A percentile compares a stretch with the other conserved stretches of the same genome.
These are phyloP conservation scores for Fragosphaeria purpurea DNA, from an alignment of 2,329 filamentous ascomycete species.

Conservation along the genomic window DNA sequence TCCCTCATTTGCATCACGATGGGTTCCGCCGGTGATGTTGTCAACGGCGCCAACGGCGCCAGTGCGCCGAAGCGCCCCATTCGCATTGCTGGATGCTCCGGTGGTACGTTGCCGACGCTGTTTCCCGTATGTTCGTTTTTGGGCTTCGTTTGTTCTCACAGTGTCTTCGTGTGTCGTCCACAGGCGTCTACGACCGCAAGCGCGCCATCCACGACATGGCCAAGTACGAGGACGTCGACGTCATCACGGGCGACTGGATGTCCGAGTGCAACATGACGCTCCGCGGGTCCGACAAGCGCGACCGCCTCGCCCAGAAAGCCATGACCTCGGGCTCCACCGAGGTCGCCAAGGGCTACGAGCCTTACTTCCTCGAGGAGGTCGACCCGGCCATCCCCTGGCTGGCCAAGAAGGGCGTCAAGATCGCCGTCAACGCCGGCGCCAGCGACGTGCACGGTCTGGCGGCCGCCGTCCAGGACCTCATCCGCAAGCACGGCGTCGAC, in stretches of 20 bases:
- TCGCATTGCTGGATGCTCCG: slow-evolving; percentile 20
- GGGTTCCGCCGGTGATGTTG: slow-evolving; percentile 7
- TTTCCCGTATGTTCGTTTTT: neutral
- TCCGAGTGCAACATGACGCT: slow-evolving; percentile 21
- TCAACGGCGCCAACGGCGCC: slow-evolving; percentile 5
- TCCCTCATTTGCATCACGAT: neutral
- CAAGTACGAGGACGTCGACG: slow-evolving; percentile 21
- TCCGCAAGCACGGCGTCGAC: slow-evolving; percentile 4
- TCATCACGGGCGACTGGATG: slow-evolving; percentile 24
- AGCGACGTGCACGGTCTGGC: slow-evolving; percentile 39
- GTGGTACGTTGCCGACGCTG: slow-evolving; percentile 9
- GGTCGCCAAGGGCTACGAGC: slow-evolving; percentile 22
- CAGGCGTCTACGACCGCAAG: slow-evolving; percentile 31
- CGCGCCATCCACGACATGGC: slow-evolving; percentile 26
- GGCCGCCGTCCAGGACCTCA: slow-evolving; percentile 12
- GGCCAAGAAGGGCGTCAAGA: slow-evolving; percentile 33
- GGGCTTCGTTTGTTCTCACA: neutral
- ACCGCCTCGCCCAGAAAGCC: slow-evolving; percentile 14
- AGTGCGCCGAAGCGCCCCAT: slow-evolving; percentile 16
- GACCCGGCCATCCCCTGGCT: slow-evolving; percentile 15
- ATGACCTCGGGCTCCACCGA: slow-evolving; percentile 16
- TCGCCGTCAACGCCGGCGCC: slow-evolving; percentile 38
- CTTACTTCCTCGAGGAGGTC: slow-evolving; percentile 21
- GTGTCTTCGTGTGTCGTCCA: neutral
- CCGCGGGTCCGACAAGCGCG: slow-evolving; percentile 19